Base-by-base conservation (phyloP, 306 rosid species). In the Vicia sativa region DNA sequence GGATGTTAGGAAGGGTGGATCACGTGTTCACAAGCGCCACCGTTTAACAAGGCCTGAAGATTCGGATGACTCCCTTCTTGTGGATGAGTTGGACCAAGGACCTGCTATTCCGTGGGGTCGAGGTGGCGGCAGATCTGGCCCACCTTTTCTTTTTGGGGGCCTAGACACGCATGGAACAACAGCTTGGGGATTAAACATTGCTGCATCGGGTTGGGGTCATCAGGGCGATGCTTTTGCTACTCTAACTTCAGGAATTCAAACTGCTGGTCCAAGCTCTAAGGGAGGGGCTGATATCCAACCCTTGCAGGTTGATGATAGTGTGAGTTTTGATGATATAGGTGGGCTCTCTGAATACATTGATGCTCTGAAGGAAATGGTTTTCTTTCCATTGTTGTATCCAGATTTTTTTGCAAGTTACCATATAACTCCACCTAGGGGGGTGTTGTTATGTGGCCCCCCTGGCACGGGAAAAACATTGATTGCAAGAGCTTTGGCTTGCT, bases 281-380 rank as follows among this genome's bases (percentile, higher is more conserved):
- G 99, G 99, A 60, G 99, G 99, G 72, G 99, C 99, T 26, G 99
- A 93, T 71, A 93, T 93, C 55, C 97, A 93, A 78, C 99, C 99
- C 55, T 77, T 90, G 62, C 99, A 93, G 89, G 87, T 93, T 75
- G 99, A 93, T 79, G 99, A 90, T 48, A 93, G 80, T 81, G 97
- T 93, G 58, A 85, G 91, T 75, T 93, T 93, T 78, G 86, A 88
- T 48, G 99, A 93, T 73, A 93, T 93, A 71, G 99, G 99, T 34
- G 97, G 97, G 72, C 96, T 93, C 39, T 90, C 99, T 21, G 87
- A 86, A 80, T 93, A 90, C 71, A 72, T 93, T 43, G 89, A 90
- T 76, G 96, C 99, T 74, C 74, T 93, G 76, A 93, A 93, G 81
- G 99, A 93, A 81, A 93, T 93, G 99, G 89, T 93, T 72, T 93